A percentile compares a stretch with the other conserved stretches of the same genome.
phyloP scores from a whole-genome alignment of 805 yeast species.

The Saturnispora gosingensis region DNA sequence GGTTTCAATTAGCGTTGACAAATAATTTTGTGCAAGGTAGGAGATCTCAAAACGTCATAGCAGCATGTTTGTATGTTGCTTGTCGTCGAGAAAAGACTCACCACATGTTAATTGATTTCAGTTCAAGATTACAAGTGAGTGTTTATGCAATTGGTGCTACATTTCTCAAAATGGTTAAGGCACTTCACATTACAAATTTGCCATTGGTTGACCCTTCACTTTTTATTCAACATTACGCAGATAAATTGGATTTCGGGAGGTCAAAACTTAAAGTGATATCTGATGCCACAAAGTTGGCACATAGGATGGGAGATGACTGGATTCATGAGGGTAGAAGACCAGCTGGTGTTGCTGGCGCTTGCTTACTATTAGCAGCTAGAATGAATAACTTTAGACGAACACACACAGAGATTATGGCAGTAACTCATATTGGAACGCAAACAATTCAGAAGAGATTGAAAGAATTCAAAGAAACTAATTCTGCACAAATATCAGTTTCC shows the following conservation, averaged over 20 bases:
- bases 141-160: conserved; percentile 96
- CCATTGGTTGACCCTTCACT: conserved; percentile 93
- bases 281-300: conserved; percentile 83
- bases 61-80: conserved; percentile 90
- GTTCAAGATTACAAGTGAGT: conserved; percentile 79
- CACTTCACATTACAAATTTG: conserved; percentile 61
- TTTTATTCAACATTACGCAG: conserved; percentile 90
- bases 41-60: conserved; percentile 87
- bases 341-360: conserved; percentile 98
- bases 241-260: conserved; percentile 71
- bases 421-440: conserved; percentile 90
- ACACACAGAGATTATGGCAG: conserved; percentile 88
- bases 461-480: conserved; percentile 72
- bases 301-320: conserved; percentile 92
- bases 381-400: conserved; percentile 93
- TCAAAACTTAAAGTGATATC: conserved; percentile 64
- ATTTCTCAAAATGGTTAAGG: conserved; percentile 84
- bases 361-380: conserved; percentile 84
- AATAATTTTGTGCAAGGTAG: conserved; percentile 96
- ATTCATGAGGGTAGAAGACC: conserved; percentile 95
- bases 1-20: conserved; percentile 82
- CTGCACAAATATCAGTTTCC: conserved; percentile 63
- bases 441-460: conserved; percentile 84
- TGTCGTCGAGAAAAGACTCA: conserved; percentile 87
- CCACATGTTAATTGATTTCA: conserved; percentile 93